Conservation (phyloP, 2,329 filamentous ascomycete species). For the Talaromyces sp. region DNA sequence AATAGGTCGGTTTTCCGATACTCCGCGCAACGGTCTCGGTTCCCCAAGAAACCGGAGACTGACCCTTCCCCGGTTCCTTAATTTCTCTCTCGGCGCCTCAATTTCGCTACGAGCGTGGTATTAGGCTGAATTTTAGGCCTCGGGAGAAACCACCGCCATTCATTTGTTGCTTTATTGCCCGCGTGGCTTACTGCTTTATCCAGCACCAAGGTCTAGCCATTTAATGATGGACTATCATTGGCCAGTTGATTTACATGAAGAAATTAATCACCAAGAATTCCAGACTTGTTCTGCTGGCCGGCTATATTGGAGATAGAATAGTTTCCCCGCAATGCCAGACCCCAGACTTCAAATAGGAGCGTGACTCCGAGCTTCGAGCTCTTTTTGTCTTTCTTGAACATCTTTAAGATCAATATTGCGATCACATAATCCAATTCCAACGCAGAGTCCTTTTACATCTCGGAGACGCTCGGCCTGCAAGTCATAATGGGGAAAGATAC, state of each 20-base stretch:
- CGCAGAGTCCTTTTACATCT: not conserved
- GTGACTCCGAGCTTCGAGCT: not conserved
- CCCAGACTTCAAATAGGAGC: not conserved
- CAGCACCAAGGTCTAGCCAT: not conserved
- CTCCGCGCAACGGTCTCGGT: not conserved
- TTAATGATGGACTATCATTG: not conserved
- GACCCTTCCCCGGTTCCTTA: not conserved
- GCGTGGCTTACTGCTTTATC: slow-evolving; percentile 1
- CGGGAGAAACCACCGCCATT: not conserved
- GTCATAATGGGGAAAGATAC: slow-evolving; percentile 22
- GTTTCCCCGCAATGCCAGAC: not conserved
- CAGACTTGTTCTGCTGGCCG: not conserved
- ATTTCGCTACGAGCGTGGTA: not conserved
- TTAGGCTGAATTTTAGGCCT: slow-evolving; percentile 6
- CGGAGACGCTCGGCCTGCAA: not conserved
- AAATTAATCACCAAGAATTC: not conserved
- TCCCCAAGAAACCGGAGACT: not conserved
- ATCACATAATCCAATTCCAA: not conserved
- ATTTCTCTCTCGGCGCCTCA: not conserved
- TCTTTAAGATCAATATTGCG: not conserved
- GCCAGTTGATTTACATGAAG: not conserved
- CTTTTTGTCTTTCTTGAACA: not conserved
- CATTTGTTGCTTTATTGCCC: not conserved
- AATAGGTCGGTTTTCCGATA: not conserved
- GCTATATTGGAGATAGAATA: not conserved